Percentiles rank a stretch among this genome's conserved stretches.
Conservation (phyloP, 2,329 filamentous ascomycete genomes). For the Botryotinia convoluta region DNA sequence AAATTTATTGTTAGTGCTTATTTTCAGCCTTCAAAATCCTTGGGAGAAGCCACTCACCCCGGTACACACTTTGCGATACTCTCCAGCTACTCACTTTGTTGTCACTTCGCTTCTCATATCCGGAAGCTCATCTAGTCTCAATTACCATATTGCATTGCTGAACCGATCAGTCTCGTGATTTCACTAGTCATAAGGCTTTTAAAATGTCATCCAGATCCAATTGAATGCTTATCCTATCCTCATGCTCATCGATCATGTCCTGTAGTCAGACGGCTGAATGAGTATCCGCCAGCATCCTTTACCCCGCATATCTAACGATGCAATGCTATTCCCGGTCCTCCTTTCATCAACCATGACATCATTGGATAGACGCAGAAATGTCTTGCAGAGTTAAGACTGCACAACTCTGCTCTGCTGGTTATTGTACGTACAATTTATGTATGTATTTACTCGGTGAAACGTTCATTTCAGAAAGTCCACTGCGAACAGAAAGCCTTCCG, state of each 20-base stretch:
- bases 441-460: neutral
- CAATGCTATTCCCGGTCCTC: neutral
- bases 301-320: conserved; percentile 16
- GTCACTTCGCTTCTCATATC: conserved; percentile 30
- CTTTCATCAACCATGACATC: neutral
- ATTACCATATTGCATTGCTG: neutral
- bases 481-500: neutral
- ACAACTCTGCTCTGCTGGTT: neutral
- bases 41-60: conserved; percentile 25
- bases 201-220: neutral
- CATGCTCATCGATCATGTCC: conserved; percentile 2
- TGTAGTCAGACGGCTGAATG: neutral
- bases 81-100: conserved; percentile 23
- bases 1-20: conserved; percentile 34
- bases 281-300: neutral
- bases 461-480: neutral
- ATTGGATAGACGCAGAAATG: conserved; percentile 16
- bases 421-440: conserved; percentile 4
- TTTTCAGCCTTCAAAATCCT: conserved; percentile 31
- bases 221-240: neutral
- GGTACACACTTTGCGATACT: conserved; percentile 12
- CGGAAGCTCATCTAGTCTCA: conserved; percentile 3
- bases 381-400: conserved; percentile 15
- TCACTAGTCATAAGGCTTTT: neutral
- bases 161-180: neutral